phyloP scores from a whole-genome alignment of 805 yeast species.

The Pichia gijzeniarum region DNA sequence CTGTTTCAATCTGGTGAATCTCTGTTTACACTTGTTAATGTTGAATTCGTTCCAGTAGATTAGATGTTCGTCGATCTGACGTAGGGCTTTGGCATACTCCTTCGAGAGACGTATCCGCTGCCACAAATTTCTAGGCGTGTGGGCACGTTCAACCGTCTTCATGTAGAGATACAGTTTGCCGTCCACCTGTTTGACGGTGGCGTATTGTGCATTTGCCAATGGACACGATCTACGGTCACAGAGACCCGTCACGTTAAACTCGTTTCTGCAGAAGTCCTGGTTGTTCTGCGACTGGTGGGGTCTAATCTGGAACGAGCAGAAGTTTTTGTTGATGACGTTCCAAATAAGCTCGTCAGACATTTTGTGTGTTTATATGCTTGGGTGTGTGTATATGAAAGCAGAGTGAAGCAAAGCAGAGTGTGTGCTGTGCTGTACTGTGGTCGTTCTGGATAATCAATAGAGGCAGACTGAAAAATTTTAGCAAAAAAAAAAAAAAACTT shows the following conservation, averaged over 20 bases:
- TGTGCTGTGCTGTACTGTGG: too few relatives aligned
- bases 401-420: too few relatives aligned
- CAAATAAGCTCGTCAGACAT: conserved; percentile 63
- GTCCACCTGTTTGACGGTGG: conserved; percentile 75
- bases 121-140: conserved; percentile 91
- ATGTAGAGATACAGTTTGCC: conserved; percentile 82
- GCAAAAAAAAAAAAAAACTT: not conserved
- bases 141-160: conserved; percentile 97
- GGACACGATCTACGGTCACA: conserved; percentile 95
- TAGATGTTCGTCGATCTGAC: conserved; percentile 81
- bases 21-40: conserved; percentile 90
- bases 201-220: conserved; percentile 86
- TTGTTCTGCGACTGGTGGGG: conserved; percentile 65
- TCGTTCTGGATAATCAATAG: not conserved
- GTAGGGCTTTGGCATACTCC: conserved; percentile 81
- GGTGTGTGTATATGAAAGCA: too few relatives aligned
- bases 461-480: not conserved
- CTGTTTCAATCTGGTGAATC: conserved; percentile 90
- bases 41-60: conserved; percentile 90
- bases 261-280: conserved; percentile 92
- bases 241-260: conserved; percentile 90
- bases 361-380: not conserved
- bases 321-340: conserved; percentile 94
- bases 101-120: conserved; percentile 87
- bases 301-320: conserved; percentile 82